Percentiles rank a stretch among this genome's conserved stretches.
These are phyloP conservation scores for Scheffersomyces illinoinensis DNA, from an alignment of 1,139 yeast genomes.

Conservation along the genomic window DNA sequence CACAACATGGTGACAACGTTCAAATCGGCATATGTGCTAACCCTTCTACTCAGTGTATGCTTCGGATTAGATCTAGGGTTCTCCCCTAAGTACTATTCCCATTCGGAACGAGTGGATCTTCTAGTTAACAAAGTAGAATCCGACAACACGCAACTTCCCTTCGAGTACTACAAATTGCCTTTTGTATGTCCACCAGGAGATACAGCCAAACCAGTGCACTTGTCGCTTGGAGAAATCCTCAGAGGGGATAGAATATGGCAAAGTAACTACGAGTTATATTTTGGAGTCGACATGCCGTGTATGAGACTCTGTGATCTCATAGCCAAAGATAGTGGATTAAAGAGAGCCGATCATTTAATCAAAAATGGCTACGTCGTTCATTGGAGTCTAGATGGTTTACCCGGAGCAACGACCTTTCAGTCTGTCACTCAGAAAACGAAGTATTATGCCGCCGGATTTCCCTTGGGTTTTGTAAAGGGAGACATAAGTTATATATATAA, in stretches of 20 bases:
- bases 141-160: constrained; percentile 76
- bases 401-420: constrained; percentile 86
- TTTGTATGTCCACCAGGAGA: constrained; percentile 76
- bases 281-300: constrained; percentile 68
- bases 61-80: constrained; percentile 9
- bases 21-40: neutral
- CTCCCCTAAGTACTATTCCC: constrained; percentile 29
- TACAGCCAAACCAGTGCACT: constrained; percentile 56
- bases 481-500: constrained; percentile 66
- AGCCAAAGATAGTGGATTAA: constrained; percentile 50
- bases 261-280: constrained; percentile 63
- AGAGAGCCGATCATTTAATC: constrained; percentile 61
- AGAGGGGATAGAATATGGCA: constrained; percentile 82
- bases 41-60: neutral
- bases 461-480: constrained; percentile 68
- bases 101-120: constrained; percentile 67
- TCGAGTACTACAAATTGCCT: constrained; percentile 72
- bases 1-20: neutral
- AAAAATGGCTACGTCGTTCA: constrained; percentile 74
- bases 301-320: constrained; percentile 64
- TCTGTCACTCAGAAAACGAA: constrained; percentile 58
- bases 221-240: constrained; percentile 75
- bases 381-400: constrained; percentile 83
- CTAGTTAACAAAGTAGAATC: constrained; percentile 79
- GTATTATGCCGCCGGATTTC: constrained; percentile 86